phyloP scores from a whole-genome alignment of 441 rosid species.

The Pelargonium cotyledonis region DNA sequence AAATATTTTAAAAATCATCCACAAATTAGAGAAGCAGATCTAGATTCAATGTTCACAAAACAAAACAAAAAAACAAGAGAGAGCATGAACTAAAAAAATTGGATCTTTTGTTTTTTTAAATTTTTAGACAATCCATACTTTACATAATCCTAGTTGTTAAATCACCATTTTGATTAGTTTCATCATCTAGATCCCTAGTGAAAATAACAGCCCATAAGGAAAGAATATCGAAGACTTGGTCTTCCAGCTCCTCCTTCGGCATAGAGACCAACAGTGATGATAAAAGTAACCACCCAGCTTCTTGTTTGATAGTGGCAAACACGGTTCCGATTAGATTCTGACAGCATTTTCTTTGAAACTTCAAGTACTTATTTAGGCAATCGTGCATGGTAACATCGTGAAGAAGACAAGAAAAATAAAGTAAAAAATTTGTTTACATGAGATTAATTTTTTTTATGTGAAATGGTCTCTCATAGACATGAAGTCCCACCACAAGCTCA shows the following conservation, averaged over 20 bases:
- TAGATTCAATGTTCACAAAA: too few species aligned
- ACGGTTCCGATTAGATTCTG: conserved; percentile 60
- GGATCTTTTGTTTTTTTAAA: too few species aligned
- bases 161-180: conserved; percentile 48
- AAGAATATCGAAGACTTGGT: conserved; percentile 91
- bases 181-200: conserved; percentile 59
- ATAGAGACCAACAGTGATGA: conserved; percentile 84
- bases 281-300: conserved; percentile 95
- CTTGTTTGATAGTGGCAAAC: conserved; percentile 64
- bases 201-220: conserved; percentile 86
- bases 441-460: too few species aligned
- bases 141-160: conserved; percentile 38
- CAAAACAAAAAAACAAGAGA: too few species aligned
- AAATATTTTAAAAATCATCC: too few species aligned
- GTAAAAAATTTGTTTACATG: too few species aligned
- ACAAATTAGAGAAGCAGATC: too few species aligned
- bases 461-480: too few species aligned
- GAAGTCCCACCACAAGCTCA: too few species aligned
- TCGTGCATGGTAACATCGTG: too few species aligned
- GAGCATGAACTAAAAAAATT: too few species aligned
- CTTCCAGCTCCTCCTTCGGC: conserved; percentile 94
- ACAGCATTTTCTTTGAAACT: conserved; percentile 84
- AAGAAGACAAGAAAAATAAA: too few species aligned
- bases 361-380: conserved; percentile 78
- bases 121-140: conserved; percentile 12